Evolutionary conservation across 1,139 yeast genomes (phyloP), one percentile per base, ranked within the genome.

Genomic region (Nakaseomyces nivariensis): DNA sequence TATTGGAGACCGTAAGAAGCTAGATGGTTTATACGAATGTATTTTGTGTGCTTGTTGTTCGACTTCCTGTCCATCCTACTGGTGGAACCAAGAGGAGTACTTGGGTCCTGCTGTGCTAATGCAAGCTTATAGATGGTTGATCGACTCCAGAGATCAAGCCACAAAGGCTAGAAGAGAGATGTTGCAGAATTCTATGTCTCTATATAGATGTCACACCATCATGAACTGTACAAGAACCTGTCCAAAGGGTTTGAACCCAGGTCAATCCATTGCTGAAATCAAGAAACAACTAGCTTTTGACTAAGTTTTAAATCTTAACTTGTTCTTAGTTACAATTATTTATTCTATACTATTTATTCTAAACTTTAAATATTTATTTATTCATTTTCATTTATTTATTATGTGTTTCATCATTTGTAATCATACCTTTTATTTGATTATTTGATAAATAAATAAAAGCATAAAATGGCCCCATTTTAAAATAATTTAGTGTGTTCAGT

Each of bases 81-180:
- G 99, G 98, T 94, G 99, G 99, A 94, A 94, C 75, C 96, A 89
- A 74, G 96, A 90, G 72, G 95, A 94, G 76, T 94, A 94, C 74
- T 77, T 94, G 64, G 98, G 98, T 52, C 97, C 98, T 36, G 97
- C 97, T 31, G 97, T 92, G 52, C 79, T 92, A 71, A 87, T 92
- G 97, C 98, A 92, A 76, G 97, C 97, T 52, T 92, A 83, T 79
- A 83, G 98, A 77, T 92, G 98, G 98, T 82, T 92, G 77, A 81
- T 89, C 58, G 99, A 92, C 72, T 85, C 96, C 47, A 85, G 99
- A 75, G 99, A 92, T 71, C 83, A 88, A 71, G 96, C 96, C 50
- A 76, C 88, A 43, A 75, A 72, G 57, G 64, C 75, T 60, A 89
- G 99, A 78, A 86, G 81, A 69, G 86, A 82, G 65, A 84, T 85